These are phyloP conservation scores for Entelexis sorbosivorans DNA, from an alignment of 1,139 yeast genomes.

Conservation along the genomic window DNA sequence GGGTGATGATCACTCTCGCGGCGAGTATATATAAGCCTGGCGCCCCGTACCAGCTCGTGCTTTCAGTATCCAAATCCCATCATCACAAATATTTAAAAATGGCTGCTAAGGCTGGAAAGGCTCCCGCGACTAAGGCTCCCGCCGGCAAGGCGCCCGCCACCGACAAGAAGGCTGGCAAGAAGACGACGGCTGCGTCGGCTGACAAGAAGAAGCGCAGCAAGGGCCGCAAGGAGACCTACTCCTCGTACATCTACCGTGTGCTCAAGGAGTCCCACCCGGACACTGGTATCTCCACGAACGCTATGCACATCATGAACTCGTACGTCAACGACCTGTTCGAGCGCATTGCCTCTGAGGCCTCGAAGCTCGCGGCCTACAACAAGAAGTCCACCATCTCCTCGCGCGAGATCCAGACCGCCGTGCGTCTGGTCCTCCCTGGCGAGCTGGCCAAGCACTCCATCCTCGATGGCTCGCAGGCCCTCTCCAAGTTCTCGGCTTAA, in stretches of 20 bases:
- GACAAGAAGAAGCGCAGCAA: constrained; percentile 90
- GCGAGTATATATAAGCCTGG: constrained; percentile 4
- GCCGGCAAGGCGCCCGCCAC: constrained; percentile 94
- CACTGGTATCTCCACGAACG: constrained; percentile 98
- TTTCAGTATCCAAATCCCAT: constrained; percentile 25
- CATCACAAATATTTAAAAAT: constrained; percentile 35
- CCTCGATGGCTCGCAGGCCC: constrained; percentile 99
- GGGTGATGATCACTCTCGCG: constrained; percentile 6
- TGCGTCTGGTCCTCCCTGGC: constrained; percentile 97
- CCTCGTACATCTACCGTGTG: constrained; percentile 97
- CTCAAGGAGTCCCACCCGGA: constrained; percentile 99
- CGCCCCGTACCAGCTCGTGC: constrained; percentile 11
- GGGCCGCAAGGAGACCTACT: constrained; percentile 98
- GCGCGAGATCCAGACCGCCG: constrained; percentile 99
- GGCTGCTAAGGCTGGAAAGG: constrained; percentile 91
- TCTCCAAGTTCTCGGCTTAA: constrained; percentile 82
- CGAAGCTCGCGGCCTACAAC: constrained; percentile 99
- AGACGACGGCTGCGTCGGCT: constrained; percentile 58
- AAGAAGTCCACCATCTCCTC: constrained; percentile 98
- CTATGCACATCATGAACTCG: constrained; percentile 98
- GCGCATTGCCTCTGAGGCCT: constrained; percentile 80
- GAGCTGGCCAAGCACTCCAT: constrained; percentile 99
- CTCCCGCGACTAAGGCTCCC: constrained; percentile 47
- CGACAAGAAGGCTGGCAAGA: constrained; percentile 95
- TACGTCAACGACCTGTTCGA: constrained; percentile 72